Evolutionary conservation across 2,329 filamentous ascomycete genomes (phyloP).

Genomic region (Gnomoniopsis sp.): DNA sequence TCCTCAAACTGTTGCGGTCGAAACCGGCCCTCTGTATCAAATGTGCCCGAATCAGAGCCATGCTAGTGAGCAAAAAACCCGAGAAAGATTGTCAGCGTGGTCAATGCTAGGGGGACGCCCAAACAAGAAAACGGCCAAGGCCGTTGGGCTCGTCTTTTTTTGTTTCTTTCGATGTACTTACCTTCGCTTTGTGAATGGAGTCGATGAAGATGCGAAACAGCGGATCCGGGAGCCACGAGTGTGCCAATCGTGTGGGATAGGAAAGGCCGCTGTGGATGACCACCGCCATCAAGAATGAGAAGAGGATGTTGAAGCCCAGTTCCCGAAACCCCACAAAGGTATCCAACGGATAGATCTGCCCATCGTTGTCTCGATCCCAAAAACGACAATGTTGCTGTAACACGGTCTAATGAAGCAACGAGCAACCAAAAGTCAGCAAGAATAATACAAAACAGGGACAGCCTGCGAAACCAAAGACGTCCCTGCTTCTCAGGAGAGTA

Average conservation of each 20-base stretch:
- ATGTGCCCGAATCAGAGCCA: conserved; percentile 42
- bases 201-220: conserved; percentile 20
- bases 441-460: no score
- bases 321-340: conserved; percentile 37
- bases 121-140: not conserved
- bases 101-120: no score
- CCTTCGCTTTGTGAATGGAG: conserved; percentile 39
- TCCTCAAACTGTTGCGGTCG: conserved; percentile 48
- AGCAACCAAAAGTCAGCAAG: no score
- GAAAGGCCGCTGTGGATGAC: conserved; percentile 42
- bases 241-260: conserved; percentile 27
- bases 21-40: conserved; percentile 47
- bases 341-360: conserved; percentile 35
- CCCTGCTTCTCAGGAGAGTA: no score
- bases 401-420: conserved; percentile 23
- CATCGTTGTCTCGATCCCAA: conserved; percentile 39
- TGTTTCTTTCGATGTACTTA: not conserved
- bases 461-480: no score
- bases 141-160: not conserved
- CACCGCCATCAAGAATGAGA: conserved; percentile 35
- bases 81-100: not conserved
- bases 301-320: conserved; percentile 36
- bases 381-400: conserved; percentile 39
- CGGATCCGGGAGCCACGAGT: conserved; percentile 7
- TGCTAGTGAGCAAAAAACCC: conserved; percentile 25